Base-by-base conservation (phyloP, 257 asterid genomes). In the Knoxia roxburghii region DNA sequence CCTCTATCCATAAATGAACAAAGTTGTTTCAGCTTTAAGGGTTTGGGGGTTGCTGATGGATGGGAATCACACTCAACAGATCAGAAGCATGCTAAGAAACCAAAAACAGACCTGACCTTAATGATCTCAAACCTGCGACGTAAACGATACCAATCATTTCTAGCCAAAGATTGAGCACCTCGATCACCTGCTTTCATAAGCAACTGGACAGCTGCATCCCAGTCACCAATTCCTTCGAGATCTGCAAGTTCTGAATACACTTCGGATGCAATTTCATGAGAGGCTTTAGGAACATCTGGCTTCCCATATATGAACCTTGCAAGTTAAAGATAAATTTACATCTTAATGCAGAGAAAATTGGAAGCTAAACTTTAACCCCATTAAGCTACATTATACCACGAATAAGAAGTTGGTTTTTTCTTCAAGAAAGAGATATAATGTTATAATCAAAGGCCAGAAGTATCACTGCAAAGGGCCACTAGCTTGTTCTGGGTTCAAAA, bases 91-190 rank as follows among this genome's bases (percentile, higher is more conserved):
- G 20, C 56, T 27, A 64, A 68, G 6, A 72, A 69, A 26, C 61
- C 59, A 20, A 12, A 39, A 8, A 61, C 72, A 43, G 62, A 89
- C 99, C 97, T 83, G 62, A 89, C 99, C 97, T 83, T 93, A 72
- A 93, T 82, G 73, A 93, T 90, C 82, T 88, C 99, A 78, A 90
- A 85, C 74, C 96, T 90, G 65, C 99, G 96, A 13, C 91, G 96
- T 71, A 93, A 77, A 6, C 99, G 79, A 71, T 93, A 93, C 99
- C 99, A 93, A 77, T 93, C 96, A 81, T 93, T 93, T 74, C 86
- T 78, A 52, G 92, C 84, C 68, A 93, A 70, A 76, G 83, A 79
- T 71, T 75, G 79, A 68, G 77, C 93, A 65, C 88, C 89, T 55
- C 95, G 80, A 79, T 93, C 99, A 37, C 99, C 99, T 53, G 96